Base-by-base conservation (phyloP, 2,329 filamentous ascomycete genomes). In the Arachnopeziza araneosa region DNA sequence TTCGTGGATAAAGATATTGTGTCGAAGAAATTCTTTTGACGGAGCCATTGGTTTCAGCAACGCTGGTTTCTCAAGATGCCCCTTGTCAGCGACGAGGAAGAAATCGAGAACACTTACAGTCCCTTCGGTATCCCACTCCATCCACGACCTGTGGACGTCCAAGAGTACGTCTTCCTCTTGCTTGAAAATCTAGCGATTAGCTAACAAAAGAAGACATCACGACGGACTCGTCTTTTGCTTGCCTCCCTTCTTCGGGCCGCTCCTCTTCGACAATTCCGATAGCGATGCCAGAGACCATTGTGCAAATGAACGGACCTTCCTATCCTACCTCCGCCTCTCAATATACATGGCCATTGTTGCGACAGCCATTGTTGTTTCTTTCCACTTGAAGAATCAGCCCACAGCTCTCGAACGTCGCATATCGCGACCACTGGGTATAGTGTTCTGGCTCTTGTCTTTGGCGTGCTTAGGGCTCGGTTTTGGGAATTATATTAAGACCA, bases 281-380 rank as follows among this genome's bases (percentile, higher is more conserved):
- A 87, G 83, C 24, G 86, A 89, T 71, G 85, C 85, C 2, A 64
- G 85, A 50, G 80, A 83, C 66, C 78, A 83, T 60, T 78, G 82
- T 36, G 80, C 81, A 22, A 78, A 77, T 52, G 81, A 83, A 67
- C 76, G 80, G 54, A 73, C 65, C 17, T 67, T 67, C 56, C 66
- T 69, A 59, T 67, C 64, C 50, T 68, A 67, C 57, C 64, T 68
- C 30, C 63, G 64, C 2, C 63, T 68, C n/a, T 62, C 60, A 17
- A 22, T 60, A 8, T 66, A 96, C 77, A 93, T 98, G 83, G 86
- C 91, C 65, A 80, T 99, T 56, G 91, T 98, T 9, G 85, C 90
- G 26, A 84, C 96, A 32, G 93, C 95, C 55, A 96, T 99, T 66
- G 86, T 96, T 10, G 81, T 97, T 55, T 96, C 91, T 17, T 99